Evolutionary conservation across 148 eudicot species (phyloP).

Genomic region (Spergularia bocconei): DNA sequence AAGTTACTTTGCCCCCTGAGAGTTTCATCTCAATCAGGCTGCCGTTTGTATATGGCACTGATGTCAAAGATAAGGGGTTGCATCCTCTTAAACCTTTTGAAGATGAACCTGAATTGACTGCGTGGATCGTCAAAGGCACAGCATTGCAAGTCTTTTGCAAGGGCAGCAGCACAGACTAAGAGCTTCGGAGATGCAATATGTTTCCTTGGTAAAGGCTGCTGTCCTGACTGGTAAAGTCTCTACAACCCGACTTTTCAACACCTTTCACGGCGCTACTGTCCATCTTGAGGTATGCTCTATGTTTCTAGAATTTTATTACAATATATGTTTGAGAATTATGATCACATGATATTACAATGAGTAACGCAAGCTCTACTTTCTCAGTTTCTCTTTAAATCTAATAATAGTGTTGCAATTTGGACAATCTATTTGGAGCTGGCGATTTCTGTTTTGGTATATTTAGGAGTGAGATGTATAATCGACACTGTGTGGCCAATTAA

Average conservation of each 20-base stretch:
- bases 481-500: no score
- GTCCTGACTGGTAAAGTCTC: slow-evolving; percentile 10
- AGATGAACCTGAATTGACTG: slow-evolving; percentile 77
- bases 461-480: no score
- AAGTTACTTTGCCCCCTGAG: slow-evolving; percentile 85
- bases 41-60: slow-evolving; percentile 75
- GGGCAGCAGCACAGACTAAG: slow-evolving; percentile 41
- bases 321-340: no score
- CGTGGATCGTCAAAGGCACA: slow-evolving; percentile 73
- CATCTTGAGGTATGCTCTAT: slow-evolving; percentile 15
- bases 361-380: no score
- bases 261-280: neutral
- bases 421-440: no score
- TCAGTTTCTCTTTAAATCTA: no score
- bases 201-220: neutral
- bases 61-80: slow-evolving; percentile 56
- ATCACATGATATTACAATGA: no score
- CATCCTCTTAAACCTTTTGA: slow-evolving; percentile 68
- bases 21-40: slow-evolving; percentile 89
- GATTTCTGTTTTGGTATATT: no score
- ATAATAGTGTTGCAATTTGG: no score
- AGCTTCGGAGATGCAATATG: slow-evolving; percentile 13
- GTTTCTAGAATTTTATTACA: neutral
- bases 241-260: neutral
- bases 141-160: slow-evolving; percentile 53